Evolutionary conservation across 2,329 filamentous ascomycete genomes (phyloP).

Genomic region (Botrytis medusae): DNA sequence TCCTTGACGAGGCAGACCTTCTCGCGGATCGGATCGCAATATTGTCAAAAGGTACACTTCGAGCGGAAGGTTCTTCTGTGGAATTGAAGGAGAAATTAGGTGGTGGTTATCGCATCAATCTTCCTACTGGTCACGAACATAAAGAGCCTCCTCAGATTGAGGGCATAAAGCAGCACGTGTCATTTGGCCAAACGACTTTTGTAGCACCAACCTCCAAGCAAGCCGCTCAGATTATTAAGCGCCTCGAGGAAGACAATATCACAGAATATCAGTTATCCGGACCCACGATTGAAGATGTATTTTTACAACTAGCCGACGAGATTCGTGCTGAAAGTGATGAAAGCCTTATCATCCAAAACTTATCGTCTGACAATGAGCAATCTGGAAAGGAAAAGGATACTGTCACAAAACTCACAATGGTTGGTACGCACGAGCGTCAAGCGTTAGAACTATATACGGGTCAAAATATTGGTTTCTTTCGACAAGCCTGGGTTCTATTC

Average conservation of each 20-base stretch:
- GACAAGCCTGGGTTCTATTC: slow-evolving; percentile 74
- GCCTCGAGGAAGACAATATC: slow-evolving; percentile 65
- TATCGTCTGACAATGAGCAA: slow-evolving; percentile 21
- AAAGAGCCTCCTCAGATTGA: slow-evolving; percentile 51
- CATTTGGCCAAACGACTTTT: slow-evolving; percentile 73
- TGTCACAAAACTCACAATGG: slow-evolving; percentile 16
- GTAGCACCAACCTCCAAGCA: slow-evolving; percentile 66
- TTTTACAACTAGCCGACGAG: slow-evolving; percentile 82
- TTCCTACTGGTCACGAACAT: slow-evolving; percentile 58
- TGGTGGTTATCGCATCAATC: slow-evolving; percentile 79
- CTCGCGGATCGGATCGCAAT: slow-evolving; percentile 88
- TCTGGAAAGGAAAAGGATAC: slow-evolving; percentile 36
- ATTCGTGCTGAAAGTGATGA: slow-evolving; percentile 54
- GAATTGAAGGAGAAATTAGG: slow-evolving; percentile 80
- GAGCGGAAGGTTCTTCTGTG: slow-evolving; percentile 80
- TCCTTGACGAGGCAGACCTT: slow-evolving; percentile 88
- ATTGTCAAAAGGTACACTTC: slow-evolving; percentile 78
- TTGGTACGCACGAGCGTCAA: slow-evolving; percentile 21
- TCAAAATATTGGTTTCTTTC: slow-evolving; percentile 63
- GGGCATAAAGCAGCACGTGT: slow-evolving; percentile 56
- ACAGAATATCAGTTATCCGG: slow-evolving; percentile 82
- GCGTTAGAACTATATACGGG: slow-evolving; percentile 65
- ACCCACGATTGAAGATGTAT: slow-evolving; percentile 91
- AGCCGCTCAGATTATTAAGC: slow-evolving; percentile 69
- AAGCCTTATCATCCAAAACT: slow-evolving; percentile 22